Base-by-base conservation (phyloP, 805 yeast species). In the Maudiozyma barnettii region DNA sequence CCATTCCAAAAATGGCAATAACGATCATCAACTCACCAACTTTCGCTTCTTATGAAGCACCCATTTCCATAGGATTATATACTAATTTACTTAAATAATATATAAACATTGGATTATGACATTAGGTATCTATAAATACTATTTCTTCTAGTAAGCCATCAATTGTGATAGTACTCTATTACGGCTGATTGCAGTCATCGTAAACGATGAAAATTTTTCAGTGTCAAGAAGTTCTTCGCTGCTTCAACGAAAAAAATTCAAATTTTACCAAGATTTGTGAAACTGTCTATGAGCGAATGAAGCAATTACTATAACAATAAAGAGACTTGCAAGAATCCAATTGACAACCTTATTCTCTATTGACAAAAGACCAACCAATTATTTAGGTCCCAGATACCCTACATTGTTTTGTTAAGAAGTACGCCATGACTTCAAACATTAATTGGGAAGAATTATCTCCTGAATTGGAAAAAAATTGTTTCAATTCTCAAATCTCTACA, bases 1-100 rank as follows among this genome's bases (percentile, higher is more conserved):
- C 84, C 89, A 6, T 74, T 74, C 65, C 70, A 75, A 56, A 81
- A 80, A 2, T 79, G 70, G 71, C 66, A 46, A 41, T 23, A 26
- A 6, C 10, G 30, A 26, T 3, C 3, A 2, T 26, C 30, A 26
- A 26, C 10, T 9, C 2, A 26, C 30, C 30, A 26, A 4, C 30
- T 9, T 26, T 26, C n/a, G n/a, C n/a, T 26, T 26, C 10, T 26
- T 2, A 26, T 4, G 30, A 9, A 3, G 4, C 10, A 4, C 8
- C 30, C n/a, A n/a, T 26, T 26, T 26, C 10, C 8, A 26, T 26
- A 26, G 10, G 8, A 26, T 12, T 26, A 26, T 26, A 26, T 26
- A 26, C 8, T 12, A 26, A 9, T 26, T 26, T 26, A 3, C 10
- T 26, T 4, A 12, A 26, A 26, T 6, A 6, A 26, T 26, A 26